Evolutionary conservation across 768 basidiomycete species (phyloP).

Genomic region (Tephrocybe sp.): DNA sequence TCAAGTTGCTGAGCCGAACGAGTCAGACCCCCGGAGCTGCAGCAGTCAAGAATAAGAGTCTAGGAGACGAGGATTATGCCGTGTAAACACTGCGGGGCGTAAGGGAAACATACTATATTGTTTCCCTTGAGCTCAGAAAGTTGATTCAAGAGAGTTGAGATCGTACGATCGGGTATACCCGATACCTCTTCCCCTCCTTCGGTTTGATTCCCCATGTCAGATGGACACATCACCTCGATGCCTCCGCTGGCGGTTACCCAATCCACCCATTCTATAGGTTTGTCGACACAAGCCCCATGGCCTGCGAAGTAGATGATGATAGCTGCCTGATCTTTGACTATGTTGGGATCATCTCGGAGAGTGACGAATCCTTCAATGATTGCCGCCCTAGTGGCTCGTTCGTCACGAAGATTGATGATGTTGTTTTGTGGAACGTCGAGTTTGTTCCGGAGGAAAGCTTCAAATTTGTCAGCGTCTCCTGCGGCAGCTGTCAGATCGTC

Average conservation of each 20-base stretch:
- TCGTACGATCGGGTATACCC: slow-evolving; percentile 45
- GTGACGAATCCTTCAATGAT: slow-evolving; percentile 32
- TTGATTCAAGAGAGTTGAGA: slow-evolving; percentile 34
- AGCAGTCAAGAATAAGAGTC: slow-evolving; percentile 50
- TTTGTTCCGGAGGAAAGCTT: slow-evolving; percentile 27
- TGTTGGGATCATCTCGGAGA: slow-evolving; percentile 22
- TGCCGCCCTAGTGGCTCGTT: slow-evolving; percentile 32
- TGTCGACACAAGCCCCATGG: slow-evolving; percentile 37
- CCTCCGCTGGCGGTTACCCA: slow-evolving; percentile 25
- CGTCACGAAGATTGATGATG: slow-evolving; percentile 38
- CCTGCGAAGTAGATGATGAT: slow-evolving; percentile 47
- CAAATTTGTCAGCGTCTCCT: slow-evolving; percentile 39
- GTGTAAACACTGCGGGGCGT: neutral
- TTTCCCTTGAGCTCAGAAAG: slow-evolving; percentile 39
- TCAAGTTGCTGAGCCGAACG: slow-evolving; percentile 21
- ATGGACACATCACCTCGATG: slow-evolving; percentile 36
- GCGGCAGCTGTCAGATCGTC: slow-evolving; percentile 34
- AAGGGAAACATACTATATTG: slow-evolving; percentile 33
- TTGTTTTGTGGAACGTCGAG: slow-evolving; percentile 30
- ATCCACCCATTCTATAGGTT: slow-evolving; percentile 29
- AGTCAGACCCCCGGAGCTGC: slow-evolving; percentile 38
- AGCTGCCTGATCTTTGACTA: slow-evolving; percentile 24
- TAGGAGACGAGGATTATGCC: slow-evolving; percentile 14
- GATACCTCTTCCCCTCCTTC: slow-evolving; percentile 16
- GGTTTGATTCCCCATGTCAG: slow-evolving; percentile 25